These are phyloP conservation scores for Fusarium fracticaudum DNA, from an alignment of 2,329 filamentous ascomycete species.

Conservation along the genomic window DNA sequence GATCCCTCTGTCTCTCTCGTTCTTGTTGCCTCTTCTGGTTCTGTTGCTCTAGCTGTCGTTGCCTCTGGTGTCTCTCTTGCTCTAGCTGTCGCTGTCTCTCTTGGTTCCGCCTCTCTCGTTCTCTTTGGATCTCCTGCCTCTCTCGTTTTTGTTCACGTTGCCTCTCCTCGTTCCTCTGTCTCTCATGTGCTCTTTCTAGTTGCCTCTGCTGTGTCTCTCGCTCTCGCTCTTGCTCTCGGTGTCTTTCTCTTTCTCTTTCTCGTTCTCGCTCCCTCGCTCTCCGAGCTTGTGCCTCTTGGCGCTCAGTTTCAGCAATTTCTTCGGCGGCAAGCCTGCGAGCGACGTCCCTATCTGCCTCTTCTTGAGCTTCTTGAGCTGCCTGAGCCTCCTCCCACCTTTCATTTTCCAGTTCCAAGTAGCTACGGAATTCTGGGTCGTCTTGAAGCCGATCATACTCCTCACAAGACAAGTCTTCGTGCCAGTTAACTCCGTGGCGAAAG, in stretches of 20 bases:
- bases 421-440: constrained; percentile 51
- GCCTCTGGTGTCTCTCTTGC: not conserved
- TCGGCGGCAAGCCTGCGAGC: constrained; percentile 46
- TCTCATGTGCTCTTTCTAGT: not conserved
- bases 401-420: constrained; percentile 49
- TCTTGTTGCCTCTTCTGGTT: not conserved
- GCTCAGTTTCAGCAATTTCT: constrained; percentile 22
- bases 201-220: not conserved
- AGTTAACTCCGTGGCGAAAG: constrained; percentile 53
- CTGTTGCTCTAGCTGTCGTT: not conserved
- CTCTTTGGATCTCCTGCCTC: too few species aligned
- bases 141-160: not conserved
- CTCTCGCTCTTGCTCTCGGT: not conserved
- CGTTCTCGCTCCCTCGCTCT: not conserved
- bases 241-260: not conserved
- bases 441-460: constrained; percentile 54
- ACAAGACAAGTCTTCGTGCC: constrained; percentile 55
- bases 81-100: not conserved
- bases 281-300: not conserved
- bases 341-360: constrained; percentile 55
- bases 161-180: not conserved
- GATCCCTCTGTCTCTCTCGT: not conserved
- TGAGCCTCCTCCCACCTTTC: constrained; percentile 51
- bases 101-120: not conserved
- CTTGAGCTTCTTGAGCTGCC: constrained; percentile 59